Evolutionary conservation across 257 asterid genomes (phyloP).

Genomic region (Scutellaria minor): DNA sequence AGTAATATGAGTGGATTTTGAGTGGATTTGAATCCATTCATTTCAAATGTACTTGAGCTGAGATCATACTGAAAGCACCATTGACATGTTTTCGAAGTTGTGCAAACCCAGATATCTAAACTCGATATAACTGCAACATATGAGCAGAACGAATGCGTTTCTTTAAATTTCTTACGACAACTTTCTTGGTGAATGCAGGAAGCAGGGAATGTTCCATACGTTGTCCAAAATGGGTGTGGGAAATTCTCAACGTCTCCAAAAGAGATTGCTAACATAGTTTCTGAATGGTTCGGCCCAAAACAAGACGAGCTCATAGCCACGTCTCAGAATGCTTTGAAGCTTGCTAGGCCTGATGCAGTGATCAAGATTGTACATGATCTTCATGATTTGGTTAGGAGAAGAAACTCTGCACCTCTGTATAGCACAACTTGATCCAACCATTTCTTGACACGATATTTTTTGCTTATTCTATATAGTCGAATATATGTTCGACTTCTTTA

Average conservation of each 20-base stretch:
- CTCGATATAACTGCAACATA: no score
- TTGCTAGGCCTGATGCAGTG: constrained; percentile 90
- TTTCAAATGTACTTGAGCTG: no score
- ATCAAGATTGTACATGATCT: constrained; percentile 94
- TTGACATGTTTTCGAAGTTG: no score
- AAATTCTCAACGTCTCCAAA: constrained; percentile 88
- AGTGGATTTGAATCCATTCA: no score
- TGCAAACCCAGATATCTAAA: no score
- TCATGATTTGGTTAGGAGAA: constrained; percentile 78
- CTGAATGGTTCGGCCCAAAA: constrained; percentile 88
- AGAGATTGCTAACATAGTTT: constrained; percentile 79
- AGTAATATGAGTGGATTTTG: no score
- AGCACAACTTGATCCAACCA: constrained; percentile 45
- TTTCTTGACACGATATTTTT: constrained; percentile 3
- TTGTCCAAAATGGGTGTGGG: constrained; percentile 91
- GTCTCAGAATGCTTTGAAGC: constrained; percentile 82
- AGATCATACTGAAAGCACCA: no score
- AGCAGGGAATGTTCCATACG: constrained; percentile 98
- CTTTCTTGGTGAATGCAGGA: constrained; percentile 56
- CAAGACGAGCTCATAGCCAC: constrained; percentile 69
- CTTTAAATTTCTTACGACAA: background rate
- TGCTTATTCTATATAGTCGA: background rate
- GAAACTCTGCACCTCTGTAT: constrained; percentile 52
- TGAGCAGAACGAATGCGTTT: no score
- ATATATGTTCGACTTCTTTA: no score